phyloP scores from a whole-genome alignment of 768 basidiomycete species.

The Lactarius akahatsu region DNA sequence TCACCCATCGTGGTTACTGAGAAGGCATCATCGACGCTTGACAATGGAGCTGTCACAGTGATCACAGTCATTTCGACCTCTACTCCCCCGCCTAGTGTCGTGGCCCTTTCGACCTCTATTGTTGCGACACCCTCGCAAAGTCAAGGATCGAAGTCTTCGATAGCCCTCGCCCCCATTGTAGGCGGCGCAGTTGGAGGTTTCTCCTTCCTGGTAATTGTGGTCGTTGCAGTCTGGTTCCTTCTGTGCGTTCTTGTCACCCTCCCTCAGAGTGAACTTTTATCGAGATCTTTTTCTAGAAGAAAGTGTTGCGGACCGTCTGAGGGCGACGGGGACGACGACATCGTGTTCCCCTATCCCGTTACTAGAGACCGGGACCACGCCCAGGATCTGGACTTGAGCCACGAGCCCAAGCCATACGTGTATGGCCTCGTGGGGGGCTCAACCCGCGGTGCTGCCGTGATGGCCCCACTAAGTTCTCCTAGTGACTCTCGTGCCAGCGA shows the following conservation, averaged over 20 bases:
- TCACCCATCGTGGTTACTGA: constrained; percentile 12
- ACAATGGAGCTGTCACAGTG: constrained; percentile 5
- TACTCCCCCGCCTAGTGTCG: constrained; percentile 15
- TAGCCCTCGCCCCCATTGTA: constrained; percentile 14
- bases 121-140: background rate
- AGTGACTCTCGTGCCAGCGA: constrained; percentile 7
- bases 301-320: constrained; percentile 15
- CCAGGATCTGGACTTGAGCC: constrained; percentile 18
- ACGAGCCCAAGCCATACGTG: constrained; percentile 27
- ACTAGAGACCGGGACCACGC: constrained; percentile 23
- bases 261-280: background rate
- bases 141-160: constrained; percentile 10
- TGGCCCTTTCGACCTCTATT: constrained; percentile 3
- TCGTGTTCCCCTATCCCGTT: constrained; percentile 27
- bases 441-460: background rate
- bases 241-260: constrained; percentile 16
- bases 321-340: constrained; percentile 18
- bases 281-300: constrained; percentile 10
- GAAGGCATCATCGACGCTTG: constrained; percentile 7
- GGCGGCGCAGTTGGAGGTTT: constrained; percentile 28
- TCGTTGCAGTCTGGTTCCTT: constrained; percentile 22
- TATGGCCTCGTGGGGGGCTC: constrained; percentile 26
- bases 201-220: constrained; percentile 12
- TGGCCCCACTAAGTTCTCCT: constrained; percentile 14
- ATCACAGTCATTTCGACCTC: constrained; percentile 10